phyloP scores from a whole-genome alignment of 2,329 filamentous ascomycete genomes.

The Colletotrichum destructivum region DNA sequence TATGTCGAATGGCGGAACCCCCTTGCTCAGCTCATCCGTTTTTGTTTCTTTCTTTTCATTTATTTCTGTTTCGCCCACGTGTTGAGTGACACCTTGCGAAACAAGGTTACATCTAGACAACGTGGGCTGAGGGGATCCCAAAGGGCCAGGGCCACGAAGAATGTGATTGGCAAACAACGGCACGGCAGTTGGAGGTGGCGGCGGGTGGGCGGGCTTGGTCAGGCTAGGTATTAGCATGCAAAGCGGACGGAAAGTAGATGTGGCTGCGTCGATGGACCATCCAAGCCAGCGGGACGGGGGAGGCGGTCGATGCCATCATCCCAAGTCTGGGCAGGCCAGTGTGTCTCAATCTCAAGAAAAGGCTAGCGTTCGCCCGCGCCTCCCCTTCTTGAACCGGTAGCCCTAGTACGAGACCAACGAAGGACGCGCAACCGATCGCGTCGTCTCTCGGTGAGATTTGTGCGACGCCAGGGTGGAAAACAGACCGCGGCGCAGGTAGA shows the following conservation, averaged over 20 bases:
- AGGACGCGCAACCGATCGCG: constrained; percentile 13
- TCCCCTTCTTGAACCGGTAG: background rate
- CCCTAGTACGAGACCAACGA: constrained; percentile 18
- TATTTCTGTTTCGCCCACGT: background rate
- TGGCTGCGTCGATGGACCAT: constrained; percentile 26
- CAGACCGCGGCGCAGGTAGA: background rate
- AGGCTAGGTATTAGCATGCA: constrained; percentile 2
- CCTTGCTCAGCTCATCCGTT: background rate
- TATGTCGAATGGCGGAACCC: background rate
- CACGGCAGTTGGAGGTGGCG: constrained; percentile 24
- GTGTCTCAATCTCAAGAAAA: background rate
- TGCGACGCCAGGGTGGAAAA: constrained; percentile 20
- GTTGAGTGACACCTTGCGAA: background rate
- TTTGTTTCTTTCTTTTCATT: background rate
- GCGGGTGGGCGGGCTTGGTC: background rate
- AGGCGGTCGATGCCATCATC: constrained; percentile 18
- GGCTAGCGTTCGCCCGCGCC: background rate
- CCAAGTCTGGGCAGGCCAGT: constrained; percentile 25
- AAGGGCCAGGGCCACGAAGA: constrained; percentile 7
- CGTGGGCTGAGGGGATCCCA: constrained; percentile 12
- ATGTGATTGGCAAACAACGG: constrained; percentile 28
- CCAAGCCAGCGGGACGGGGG: background rate
- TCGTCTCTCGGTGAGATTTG: constrained; percentile 18
- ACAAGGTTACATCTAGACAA: constrained; percentile 29
- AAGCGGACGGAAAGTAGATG: constrained; percentile 18